Evolutionary conservation across 2,329 filamentous ascomycete species (phyloP).

Genomic region (Ramularia endophylla): DNA sequence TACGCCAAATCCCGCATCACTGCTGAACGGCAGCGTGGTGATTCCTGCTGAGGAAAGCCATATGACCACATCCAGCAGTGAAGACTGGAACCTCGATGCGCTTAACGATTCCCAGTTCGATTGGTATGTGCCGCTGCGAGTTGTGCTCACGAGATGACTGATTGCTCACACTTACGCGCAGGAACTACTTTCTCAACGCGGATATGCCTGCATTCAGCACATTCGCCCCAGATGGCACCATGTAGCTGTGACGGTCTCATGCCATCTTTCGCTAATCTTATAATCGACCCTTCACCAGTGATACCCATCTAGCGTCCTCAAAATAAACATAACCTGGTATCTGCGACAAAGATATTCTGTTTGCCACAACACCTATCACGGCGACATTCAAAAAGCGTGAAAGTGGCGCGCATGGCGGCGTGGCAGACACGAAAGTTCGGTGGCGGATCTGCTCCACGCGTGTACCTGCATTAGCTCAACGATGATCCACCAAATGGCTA

Average conservation of each 20-base stretch:
- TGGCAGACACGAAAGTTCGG: no score
- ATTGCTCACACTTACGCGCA: neutral
- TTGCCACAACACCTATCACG: no score
- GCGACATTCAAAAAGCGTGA: no score
- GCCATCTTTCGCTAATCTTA: no score
- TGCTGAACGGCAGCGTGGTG: slow-evolving; percentile 7
- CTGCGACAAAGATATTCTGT: no score
- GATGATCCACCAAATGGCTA: neutral
- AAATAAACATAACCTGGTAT: no score
- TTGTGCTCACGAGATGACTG: neutral
- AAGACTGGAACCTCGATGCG: slow-evolving; percentile 30
- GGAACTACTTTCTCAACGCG: slow-evolving; percentile 25
- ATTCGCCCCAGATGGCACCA: slow-evolving; percentile 29
- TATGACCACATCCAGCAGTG: slow-evolving; percentile 22
- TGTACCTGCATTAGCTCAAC: slow-evolving; percentile 1
- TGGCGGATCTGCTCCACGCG: neutral
- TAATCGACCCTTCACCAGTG: no score
- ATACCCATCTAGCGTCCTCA: no score
- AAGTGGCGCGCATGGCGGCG: no score
- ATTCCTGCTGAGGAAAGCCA: slow-evolving; percentile 12
- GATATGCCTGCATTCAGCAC: slow-evolving; percentile 29
- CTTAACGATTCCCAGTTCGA: slow-evolving; percentile 29
- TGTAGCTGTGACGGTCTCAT: no score
- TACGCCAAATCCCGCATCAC: neutral
- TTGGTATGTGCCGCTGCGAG: slow-evolving; percentile 17